Evolutionary conservation across 495 filamentous ascomycete species (phyloP), one percentile per base, ranked within the genome.

Genomic region (Polyplosphaeria fusca): DNA sequence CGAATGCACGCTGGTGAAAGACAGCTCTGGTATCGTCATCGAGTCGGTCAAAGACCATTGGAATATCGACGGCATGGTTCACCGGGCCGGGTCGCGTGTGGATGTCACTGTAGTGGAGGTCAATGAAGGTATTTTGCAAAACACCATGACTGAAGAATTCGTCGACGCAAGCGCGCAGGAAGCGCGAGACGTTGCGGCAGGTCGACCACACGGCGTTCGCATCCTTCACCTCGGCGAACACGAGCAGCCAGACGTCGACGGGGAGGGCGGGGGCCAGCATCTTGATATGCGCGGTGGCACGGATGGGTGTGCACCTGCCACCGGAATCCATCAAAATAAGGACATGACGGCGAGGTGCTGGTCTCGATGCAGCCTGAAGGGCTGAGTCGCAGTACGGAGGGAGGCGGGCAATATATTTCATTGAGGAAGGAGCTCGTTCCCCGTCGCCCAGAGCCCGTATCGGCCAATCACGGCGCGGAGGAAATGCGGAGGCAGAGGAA

Each of bases 81-180:
- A 18, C 0, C 5, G 41, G 49, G 24, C 57, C 48, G 14, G 4
- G 28, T 12, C 35, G 43, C 2, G 48, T 47, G 49, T 60, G 28
- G 42, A 60, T 30, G 32, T 60, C 50, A 28, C 57, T 54, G 43
- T 60, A 60, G 48, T 32, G 41, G 26, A 60, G 50, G 57, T 53
- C 38, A 37, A 60, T 26, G 12, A 60, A 32, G n/a, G 48, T 53
- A 32, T 60, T 47, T 16, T 28, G 57, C 7, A 53, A 9, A 20
- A 60, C 23, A 24, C 24, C 39, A 28, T 47, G 43, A 43, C 48
- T 22, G 42, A 60, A 53, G 49, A 45, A 32, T 5, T 47, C 48
- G 42, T 60, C 48, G 57, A 60, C 57, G 42, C 48, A 53, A 42
- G 18, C 49, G 9, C 57, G 42, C 27, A 47, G 26, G 25, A 53